Conservation (phyloP, 495 filamentous ascomycete genomes). For the Penicillium canescens region DNA sequence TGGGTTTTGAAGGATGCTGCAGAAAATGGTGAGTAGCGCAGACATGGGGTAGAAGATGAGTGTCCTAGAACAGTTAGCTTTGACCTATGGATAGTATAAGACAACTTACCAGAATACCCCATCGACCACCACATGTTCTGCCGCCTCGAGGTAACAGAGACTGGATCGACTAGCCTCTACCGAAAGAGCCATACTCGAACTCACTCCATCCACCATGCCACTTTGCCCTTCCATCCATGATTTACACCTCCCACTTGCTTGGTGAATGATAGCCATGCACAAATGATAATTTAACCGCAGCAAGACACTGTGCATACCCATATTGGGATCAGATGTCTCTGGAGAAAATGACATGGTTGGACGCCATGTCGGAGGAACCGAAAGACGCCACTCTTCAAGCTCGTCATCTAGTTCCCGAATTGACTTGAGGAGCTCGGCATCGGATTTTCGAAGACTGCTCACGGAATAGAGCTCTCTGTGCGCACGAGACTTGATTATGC, state of each 20-base stretch:
- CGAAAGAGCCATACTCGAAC: slow-evolving; percentile 48
- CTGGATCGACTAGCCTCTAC: slow-evolving; percentile 56
- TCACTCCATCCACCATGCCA: slow-evolving; percentile 46
- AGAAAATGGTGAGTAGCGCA: slow-evolving; percentile 50
- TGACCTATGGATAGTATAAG: neutral
- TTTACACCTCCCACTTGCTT: slow-evolving; percentile 48
- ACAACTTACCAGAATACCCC: slow-evolving; percentile 48
- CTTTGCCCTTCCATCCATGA: slow-evolving; percentile 35
- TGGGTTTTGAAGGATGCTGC: slow-evolving; percentile 50
- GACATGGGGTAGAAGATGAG: slow-evolving; percentile 55
- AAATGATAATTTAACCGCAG: slow-evolving; percentile 53
- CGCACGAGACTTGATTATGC: slow-evolving; percentile 51
- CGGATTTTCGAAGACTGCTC: slow-evolving; percentile 45
- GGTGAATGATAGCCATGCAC: slow-evolving; percentile 52
- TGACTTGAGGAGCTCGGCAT: slow-evolving; percentile 51
- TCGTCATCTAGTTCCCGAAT: slow-evolving; percentile 55
- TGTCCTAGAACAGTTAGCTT: slow-evolving; percentile 29
- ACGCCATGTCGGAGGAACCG: slow-evolving; percentile 41
- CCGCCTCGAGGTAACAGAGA: slow-evolving; percentile 43
- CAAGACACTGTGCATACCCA: slow-evolving; percentile 45
- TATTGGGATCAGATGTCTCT: slow-evolving; percentile 34
- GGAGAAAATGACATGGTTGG: slow-evolving; percentile 44
- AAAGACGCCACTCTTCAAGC: slow-evolving; percentile 50
- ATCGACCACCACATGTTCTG: slow-evolving; percentile 39
- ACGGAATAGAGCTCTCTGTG: slow-evolving; percentile 50